Conservation (phyloP, 2,329 filamentous ascomycete genomes). For the Cladorrhinum sp. region DNA sequence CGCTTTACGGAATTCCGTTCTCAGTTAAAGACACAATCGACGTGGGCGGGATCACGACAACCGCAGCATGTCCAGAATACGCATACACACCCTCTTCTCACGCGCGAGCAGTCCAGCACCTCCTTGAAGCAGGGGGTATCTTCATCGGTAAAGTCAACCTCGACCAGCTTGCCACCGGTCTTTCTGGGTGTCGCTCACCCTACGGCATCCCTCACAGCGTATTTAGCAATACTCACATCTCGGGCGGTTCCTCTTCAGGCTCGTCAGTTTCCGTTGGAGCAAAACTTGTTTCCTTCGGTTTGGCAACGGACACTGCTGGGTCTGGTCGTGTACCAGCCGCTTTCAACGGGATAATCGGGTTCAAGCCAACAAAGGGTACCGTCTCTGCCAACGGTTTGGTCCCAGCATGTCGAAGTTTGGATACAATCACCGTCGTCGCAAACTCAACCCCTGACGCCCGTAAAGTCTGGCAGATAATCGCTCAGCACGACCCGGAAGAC, state of each 20-base stretch:
- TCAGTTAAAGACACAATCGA: conserved; percentile 57
- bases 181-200: conserved; percentile 57
- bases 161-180: conserved; percentile 61
- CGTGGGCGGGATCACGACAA: conserved; percentile 48
- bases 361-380: conserved; percentile 50
- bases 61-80: conserved; percentile 49
- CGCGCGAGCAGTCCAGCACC: conserved; percentile 44
- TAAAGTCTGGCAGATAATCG: conserved; percentile 46
- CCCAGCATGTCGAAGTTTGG: conserved; percentile 52
- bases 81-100: conserved; percentile 45
- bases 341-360: conserved; percentile 53
- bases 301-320: conserved; percentile 57
- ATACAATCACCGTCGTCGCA: conserved; percentile 51
- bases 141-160: conserved; percentile 58
- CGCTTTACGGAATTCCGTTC: conserved; percentile 56
- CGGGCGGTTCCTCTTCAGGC: conserved; percentile 56
- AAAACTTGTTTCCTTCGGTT: conserved; percentile 51
- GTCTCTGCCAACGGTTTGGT: conserved; percentile 46
- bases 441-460: conserved; percentile 46
- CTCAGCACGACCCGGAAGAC: conserved; percentile 45
- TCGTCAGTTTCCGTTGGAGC: conserved; percentile 53
- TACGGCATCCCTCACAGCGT: conserved; percentile 48
- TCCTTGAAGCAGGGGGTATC: conserved; percentile 51
- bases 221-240: conserved; percentile 29
- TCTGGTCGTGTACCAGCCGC: conserved; percentile 51